phyloP scores from a whole-genome alignment of 805 yeast genomes.

The Torulaspora quercuum region DNA sequence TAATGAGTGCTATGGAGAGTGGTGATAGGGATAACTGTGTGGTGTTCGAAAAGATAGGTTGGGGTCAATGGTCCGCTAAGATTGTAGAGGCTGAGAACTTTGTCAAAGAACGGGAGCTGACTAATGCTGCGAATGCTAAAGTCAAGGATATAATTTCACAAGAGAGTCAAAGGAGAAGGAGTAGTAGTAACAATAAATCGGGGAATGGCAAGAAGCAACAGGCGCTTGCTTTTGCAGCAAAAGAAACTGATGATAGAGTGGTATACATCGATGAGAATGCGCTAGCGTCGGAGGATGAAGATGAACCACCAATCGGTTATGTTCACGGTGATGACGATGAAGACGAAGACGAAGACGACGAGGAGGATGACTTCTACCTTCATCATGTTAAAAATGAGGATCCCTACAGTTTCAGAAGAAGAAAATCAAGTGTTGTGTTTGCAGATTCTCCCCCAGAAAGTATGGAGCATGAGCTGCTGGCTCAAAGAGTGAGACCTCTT shows the following conservation, averaged over 20 bases:
- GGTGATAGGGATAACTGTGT: conserved; percentile 53
- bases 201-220: conserved; percentile 9
- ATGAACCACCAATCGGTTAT: conserved; percentile 33
- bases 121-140: conserved; percentile 39
- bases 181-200: conserved; percentile 24
- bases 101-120: conserved; percentile 42
- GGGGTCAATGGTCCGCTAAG: conserved; percentile 93
- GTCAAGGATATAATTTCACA: conserved; percentile 43
- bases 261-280: conserved; percentile 43
- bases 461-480: conserved; percentile 19
- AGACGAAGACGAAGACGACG: conserved; percentile 15
- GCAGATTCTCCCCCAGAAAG: conserved; percentile 28
- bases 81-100: conserved; percentile 40
- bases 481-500: conserved; percentile 18
- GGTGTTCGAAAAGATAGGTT: conserved; percentile 87
- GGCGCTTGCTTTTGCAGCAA: conserved; percentile 1
- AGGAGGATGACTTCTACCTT: conserved; percentile 5
- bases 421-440: conserved; percentile 30
- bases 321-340: conserved; percentile 41
- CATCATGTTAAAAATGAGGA: conserved; percentile 9
- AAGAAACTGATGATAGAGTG: conserved; percentile 20
- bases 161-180: conserved; percentile 31
- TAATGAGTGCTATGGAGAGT: conserved; percentile 82
- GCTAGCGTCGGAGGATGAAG: conserved; percentile 33
- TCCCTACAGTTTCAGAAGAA: conserved; percentile 20